Evolutionary conservation across 2,329 filamentous ascomycete species (phyloP).

Genomic region (Penicillium janthinellum): DNA sequence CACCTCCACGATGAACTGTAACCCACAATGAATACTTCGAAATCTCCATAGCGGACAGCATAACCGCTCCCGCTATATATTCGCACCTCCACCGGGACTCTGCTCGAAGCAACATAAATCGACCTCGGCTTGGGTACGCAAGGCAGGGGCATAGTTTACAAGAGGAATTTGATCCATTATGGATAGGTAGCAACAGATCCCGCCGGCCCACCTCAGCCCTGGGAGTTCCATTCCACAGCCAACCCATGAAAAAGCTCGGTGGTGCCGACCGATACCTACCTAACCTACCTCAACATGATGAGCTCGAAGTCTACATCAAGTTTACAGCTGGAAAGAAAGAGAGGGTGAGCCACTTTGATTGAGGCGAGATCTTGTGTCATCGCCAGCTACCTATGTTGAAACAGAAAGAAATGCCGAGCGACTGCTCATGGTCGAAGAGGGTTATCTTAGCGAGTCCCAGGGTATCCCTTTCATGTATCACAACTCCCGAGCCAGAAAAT

Average conservation of each 20-base stretch:
- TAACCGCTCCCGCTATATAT: too few relatives aligned
- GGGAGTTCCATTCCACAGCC: neutral
- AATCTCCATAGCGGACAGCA: too few relatives aligned
- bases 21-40: too few relatives aligned
- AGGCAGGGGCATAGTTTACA: too few relatives aligned
- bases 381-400: constrained; percentile 4
- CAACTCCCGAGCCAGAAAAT: constrained; percentile 21
- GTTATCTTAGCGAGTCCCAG: constrained; percentile 16
- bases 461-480: constrained; percentile 32
- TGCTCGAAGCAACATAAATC: too few relatives aligned
- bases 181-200: too few relatives aligned
- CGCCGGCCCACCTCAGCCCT: too few relatives aligned
- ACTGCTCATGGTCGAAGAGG: neutral
- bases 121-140: too few relatives aligned
- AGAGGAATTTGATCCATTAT: too few relatives aligned
- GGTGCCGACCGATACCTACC: neutral
- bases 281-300: neutral
- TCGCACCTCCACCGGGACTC: too few relatives aligned
- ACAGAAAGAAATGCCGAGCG: constrained; percentile 6
- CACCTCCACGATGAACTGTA: too few relatives aligned
- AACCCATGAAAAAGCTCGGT: constrained; percentile 8
- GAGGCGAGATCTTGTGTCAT: neutral
- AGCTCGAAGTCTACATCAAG: neutral
- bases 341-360: constrained; percentile 8
- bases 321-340: neutral